A percentile compares a stretch with the other conserved stretches of the same genome.
These are phyloP conservation scores for Cytauxzoon felis DNA, from an alignment of 169 alveolate species.

Conservation along the genomic window DNA sequence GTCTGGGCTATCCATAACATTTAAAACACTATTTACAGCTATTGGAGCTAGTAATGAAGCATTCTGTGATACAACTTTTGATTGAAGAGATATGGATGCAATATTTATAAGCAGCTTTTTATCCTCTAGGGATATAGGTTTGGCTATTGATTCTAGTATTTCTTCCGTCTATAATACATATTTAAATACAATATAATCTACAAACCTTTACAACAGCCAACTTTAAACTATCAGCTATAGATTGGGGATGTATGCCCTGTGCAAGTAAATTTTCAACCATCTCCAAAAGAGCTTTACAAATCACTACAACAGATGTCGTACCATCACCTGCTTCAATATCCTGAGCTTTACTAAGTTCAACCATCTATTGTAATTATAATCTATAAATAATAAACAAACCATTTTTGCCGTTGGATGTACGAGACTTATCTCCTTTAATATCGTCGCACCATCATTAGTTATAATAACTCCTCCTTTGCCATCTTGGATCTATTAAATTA, in stretches of 20 bases:
- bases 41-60: slow-evolving; percentile 95
- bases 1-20: slow-evolving; percentile 67
- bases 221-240: slow-evolving; percentile 92
- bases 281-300: slow-evolving; percentile 95
- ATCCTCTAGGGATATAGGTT: slow-evolving; percentile 91
- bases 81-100: slow-evolving; percentile 94
- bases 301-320: slow-evolving; percentile 98
- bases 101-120: slow-evolving; percentile 88
- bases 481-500: slow-evolving; percentile 88
- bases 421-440: slow-evolving; percentile 92
- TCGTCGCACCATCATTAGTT: slow-evolving; percentile 99
- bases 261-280: slow-evolving; percentile 91
- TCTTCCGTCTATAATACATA: slow-evolving; percentile 67
- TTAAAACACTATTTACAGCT: slow-evolving; percentile 96
- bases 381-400: slow-evolving; percentile 54
- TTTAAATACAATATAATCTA: not conserved
- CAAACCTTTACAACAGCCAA: slow-evolving; percentile 81
- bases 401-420: slow-evolving; percentile 97
- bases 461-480: slow-evolving; percentile 96
- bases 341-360: slow-evolving; percentile 96
- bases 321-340: slow-evolving; percentile 99
- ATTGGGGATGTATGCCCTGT: slow-evolving; percentile 96
- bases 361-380: slow-evolving; percentile 66
- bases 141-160: slow-evolving; percentile 87
- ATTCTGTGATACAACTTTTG: slow-evolving; percentile 94